phyloP scores from a whole-genome alignment of 345 rosid genomes.

The Acer negundo region DNA sequence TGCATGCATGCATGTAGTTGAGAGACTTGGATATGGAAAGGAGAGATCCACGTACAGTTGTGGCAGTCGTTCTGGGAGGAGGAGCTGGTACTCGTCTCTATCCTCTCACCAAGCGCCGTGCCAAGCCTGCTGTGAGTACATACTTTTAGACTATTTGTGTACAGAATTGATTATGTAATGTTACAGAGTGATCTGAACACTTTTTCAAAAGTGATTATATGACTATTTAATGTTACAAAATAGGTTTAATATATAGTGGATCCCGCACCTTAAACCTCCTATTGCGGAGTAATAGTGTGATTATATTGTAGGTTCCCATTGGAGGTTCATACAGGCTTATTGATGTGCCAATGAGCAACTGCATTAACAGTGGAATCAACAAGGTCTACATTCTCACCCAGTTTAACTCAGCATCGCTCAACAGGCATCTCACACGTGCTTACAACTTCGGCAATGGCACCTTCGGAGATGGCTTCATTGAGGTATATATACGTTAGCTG shows the following conservation, averaged over 20 bases:
- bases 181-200: too few relatives aligned
- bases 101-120: constrained; percentile 94
- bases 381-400: constrained; percentile 95
- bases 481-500: constrained; percentile 41
- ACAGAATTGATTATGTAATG: neutral
- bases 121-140: constrained; percentile 82
- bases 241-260: too few relatives aligned
- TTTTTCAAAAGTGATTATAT: too few relatives aligned
- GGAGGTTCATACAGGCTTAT: constrained; percentile 96
- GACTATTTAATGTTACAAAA: too few relatives aligned
- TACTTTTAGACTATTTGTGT: neutral
- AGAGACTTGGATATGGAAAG: constrained; percentile 69
- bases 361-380: constrained; percentile 94
- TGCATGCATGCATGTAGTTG: constrained; percentile 40
- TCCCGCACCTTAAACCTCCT: too few relatives aligned
- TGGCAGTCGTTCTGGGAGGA: constrained; percentile 85
- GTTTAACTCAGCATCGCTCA: constrained; percentile 85
- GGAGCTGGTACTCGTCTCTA: constrained; percentile 99
- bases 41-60: constrained; percentile 73
- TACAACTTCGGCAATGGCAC: constrained; percentile 77
- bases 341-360: constrained; percentile 99
- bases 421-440: constrained; percentile 86
- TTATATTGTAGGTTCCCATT: constrained; percentile 65
- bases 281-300: neutral
- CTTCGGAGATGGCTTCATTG: constrained; percentile 87